Conservation (phyloP, 1,139 yeast genomes). For the Geotrichum carabidarum region DNA sequence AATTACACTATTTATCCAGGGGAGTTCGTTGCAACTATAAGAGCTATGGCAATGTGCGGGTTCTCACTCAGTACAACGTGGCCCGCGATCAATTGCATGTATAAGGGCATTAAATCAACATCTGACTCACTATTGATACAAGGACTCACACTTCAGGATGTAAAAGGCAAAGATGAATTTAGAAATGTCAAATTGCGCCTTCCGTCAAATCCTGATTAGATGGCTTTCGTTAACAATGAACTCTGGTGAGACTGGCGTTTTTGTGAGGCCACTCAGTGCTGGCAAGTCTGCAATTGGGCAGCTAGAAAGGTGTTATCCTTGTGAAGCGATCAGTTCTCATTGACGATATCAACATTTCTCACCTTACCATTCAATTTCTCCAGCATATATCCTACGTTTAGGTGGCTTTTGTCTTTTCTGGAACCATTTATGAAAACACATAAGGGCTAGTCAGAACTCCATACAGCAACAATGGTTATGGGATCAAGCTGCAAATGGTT, state of each 20-base stretch:
- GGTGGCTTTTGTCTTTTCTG: slow-evolving; percentile 80
- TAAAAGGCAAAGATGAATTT: slow-evolving; percentile 52
- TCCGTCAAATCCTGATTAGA: slow-evolving; percentile 74
- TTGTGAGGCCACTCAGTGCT: slow-evolving; percentile 94
- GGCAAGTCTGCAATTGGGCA: slow-evolving; percentile 84
- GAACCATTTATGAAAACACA: slow-evolving; percentile 70
- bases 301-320: slow-evolving; percentile 61
- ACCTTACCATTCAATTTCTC: slow-evolving; percentile 65
- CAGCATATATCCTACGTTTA: slow-evolving; percentile 77
- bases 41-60: slow-evolving; percentile 42
- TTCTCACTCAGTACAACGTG: slow-evolving; percentile 41
- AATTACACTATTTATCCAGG: slow-evolving; percentile 35
- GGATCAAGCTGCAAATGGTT: slow-evolving; percentile 34
- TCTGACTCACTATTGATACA: slow-evolving; percentile 34
- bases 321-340: slow-evolving; percentile 58
- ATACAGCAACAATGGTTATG: slow-evolving; percentile 41
- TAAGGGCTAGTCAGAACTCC: slow-evolving; percentile 62
- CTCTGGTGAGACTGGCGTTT: slow-evolving; percentile 78
- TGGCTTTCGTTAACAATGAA: slow-evolving; percentile 57
- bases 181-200: slow-evolving; percentile 64
- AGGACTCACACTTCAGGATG: slow-evolving; percentile 24
- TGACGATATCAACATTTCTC: slow-evolving; percentile 59
- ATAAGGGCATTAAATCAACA: slow-evolving; percentile 40
- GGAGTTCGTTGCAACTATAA: slow-evolving; percentile 37
- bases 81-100: slow-evolving; percentile 40